Conservation (phyloP, 2,329 filamentous ascomycete species). For the Zasmidium angulare region DNA sequence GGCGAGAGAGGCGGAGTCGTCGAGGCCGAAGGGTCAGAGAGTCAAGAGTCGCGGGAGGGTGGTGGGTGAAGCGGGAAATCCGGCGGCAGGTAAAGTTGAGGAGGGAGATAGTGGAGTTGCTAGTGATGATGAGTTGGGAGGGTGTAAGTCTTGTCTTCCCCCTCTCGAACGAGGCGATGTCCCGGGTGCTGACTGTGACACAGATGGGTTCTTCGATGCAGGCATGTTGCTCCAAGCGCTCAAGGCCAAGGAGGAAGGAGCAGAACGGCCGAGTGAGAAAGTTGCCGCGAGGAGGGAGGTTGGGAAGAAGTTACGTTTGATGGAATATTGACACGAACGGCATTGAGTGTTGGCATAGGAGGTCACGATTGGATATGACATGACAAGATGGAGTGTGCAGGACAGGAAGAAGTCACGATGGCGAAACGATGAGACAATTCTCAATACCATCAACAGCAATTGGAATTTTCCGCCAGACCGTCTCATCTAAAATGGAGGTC, state of each 20-base stretch:
- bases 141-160: constrained; percentile 66
- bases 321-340: constrained; percentile 70
- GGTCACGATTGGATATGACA: neutral
- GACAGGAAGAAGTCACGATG: too few relatives aligned
- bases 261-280: constrained; percentile 52
- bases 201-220: constrained; percentile 96
- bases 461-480: neutral
- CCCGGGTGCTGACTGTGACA: neutral
- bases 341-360: neutral
- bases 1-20: constrained; percentile 62
- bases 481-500: neutral
- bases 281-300: constrained; percentile 66
- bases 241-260: constrained; percentile 62
- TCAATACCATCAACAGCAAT: too few relatives aligned
- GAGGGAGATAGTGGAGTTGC: constrained; percentile 66
- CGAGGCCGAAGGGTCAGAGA: constrained; percentile 44
- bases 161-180: neutral
- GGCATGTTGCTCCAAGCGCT: constrained; percentile 90
- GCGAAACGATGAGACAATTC: too few relatives aligned
- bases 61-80: constrained; percentile 62
- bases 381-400: neutral
- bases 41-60: constrained; percentile 72
- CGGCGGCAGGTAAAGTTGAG: neutral
- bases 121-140: constrained; percentile 86
- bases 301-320: constrained; percentile 70